Evolutionary conservation across 371 early-diverging fungal species (phyloP).

Genomic region (Nematocida ausubeli): DNA sequence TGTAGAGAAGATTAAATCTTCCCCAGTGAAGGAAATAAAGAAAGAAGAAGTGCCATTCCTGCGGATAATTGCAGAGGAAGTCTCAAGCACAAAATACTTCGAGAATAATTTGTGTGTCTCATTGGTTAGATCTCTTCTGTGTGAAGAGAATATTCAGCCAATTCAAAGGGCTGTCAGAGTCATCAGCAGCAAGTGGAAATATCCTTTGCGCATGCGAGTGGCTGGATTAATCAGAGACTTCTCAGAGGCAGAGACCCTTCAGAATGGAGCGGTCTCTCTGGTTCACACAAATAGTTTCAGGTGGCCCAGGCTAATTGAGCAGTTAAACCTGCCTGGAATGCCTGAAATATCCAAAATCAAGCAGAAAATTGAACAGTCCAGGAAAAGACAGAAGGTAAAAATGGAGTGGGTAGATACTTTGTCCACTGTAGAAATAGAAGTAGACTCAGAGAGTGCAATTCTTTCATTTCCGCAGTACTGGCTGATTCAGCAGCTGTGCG

Average conservation of each 20-base stretch:
- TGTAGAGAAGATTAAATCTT: not conserved
- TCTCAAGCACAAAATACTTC: conserved; percentile 27
- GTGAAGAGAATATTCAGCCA: not conserved
- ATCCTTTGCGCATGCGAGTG: conserved; percentile 6
- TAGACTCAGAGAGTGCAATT: not conserved
- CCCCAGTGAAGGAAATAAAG: not conserved
- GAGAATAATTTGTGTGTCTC: conserved; percentile 3
- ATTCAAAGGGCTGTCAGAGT: not conserved
- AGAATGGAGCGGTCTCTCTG: conserved; percentile 5
- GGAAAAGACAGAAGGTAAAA: conserved; percentile 14
- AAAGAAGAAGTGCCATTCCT: not conserved
- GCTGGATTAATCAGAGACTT: conserved; percentile 40
- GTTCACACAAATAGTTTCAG: conserved; percentile 53
- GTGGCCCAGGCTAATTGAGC: conserved; percentile 22
- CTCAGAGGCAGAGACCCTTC: not conserved
- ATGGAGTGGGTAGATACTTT: conserved; percentile 48
- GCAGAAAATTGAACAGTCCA: not conserved
- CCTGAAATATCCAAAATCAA: conserved; percentile 26
- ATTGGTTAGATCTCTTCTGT: not conserved
- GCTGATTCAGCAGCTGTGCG: not conserved
- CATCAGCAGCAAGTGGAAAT: conserved; percentile 14
- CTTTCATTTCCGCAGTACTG: conserved; percentile 42
- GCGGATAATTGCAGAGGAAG: not conserved
- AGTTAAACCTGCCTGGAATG: conserved; percentile 18
- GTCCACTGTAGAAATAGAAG: conserved; percentile 35